Base-by-base conservation (phyloP, 2,329 filamentous ascomycete species). In the Clonostachys rhizophaga region DNA sequence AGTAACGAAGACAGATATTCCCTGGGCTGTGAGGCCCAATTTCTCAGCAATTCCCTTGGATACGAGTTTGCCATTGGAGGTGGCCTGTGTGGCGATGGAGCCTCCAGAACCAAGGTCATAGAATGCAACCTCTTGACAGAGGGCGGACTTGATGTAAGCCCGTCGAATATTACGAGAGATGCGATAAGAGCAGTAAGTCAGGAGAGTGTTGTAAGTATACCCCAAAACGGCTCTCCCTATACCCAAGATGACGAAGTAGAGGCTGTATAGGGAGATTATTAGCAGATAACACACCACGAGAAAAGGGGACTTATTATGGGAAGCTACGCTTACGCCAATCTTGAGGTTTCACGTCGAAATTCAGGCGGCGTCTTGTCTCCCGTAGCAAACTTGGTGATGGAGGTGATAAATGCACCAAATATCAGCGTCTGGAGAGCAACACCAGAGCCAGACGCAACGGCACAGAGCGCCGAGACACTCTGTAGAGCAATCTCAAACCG, bases 171-270 rank as follows among this genome's bases (percentile, higher is more conserved):
- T 72, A 47, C 74, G 71, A 4, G 75, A 75, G 5, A 75, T 74
- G 10, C 75, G 66, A 45, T 74, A 72, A 3, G 76, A 75, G 5
- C 74, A 66, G 37, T 78, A 72, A 4, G 73, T 78, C 17, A 79
- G 58, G 43, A 66, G 61, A 4, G 62, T 56, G 42, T 68, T 68
- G 57, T 70, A 69, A 16, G 69, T 55, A 51, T 81, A 83, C 12
- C 72, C 67, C 14, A 78, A 59, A 18, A 63, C 55, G 49, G 82
- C 76, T 41, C 76, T 72, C 0, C 61, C 78, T 44, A 81, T 64
- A 53, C 80, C 81, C 12, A 83, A 65, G 50, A 81, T 83, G 24
- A 83, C 66, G 53, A 83, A 81, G 56, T 76, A 82, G 6, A 83
- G 61, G 1, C 73, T 75, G 54, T 18, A 56, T 50, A 12, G 24